phyloP scores from a whole-genome alignment of 306 rosid species.

The Bauhinia variegata region DNA sequence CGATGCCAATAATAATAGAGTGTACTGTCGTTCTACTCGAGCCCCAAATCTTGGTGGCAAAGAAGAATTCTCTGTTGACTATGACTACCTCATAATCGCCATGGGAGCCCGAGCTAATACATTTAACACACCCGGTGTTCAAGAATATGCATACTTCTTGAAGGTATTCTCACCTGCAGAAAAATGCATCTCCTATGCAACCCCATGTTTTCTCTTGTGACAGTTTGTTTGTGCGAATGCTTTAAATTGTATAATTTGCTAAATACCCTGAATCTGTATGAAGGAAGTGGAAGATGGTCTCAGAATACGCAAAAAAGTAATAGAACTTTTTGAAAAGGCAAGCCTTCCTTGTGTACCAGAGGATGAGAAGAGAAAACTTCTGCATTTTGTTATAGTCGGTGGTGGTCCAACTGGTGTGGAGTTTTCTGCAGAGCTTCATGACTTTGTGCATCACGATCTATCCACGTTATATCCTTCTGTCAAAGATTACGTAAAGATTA shows the following conservation, averaged over 20 bases:
- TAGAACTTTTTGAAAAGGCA: constrained; percentile 86
- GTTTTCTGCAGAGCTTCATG: constrained; percentile 93
- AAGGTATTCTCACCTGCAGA: constrained; percentile 47
- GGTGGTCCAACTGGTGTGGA: constrained; percentile 99
- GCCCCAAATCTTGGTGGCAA: constrained; percentile 47
- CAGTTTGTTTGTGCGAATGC: no score
- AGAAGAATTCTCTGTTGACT: constrained; percentile 78
- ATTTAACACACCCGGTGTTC: constrained; percentile 92
- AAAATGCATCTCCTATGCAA: no score
- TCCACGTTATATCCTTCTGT: constrained; percentile 68
- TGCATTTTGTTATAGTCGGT: constrained; percentile 89
- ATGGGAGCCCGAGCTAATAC: constrained; percentile 92
- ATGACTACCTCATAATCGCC: constrained; percentile 77
- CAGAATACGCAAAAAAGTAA: constrained; percentile 71
- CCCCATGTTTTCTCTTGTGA: no score
- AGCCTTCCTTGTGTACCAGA: constrained; percentile 67
- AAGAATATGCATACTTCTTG: constrained; percentile 80
- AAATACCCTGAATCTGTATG: constrained; percentile 14
- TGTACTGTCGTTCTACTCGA: constrained; percentile 61
- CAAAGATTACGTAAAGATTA: constrained; percentile 58
- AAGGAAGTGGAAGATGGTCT: constrained; percentile 98
- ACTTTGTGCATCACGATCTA: constrained; percentile 76
- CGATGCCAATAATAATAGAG: constrained; percentile 71
- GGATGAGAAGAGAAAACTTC: constrained; percentile 84
- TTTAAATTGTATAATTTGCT: constrained; percentile 15